Conservation (phyloP, 495 filamentous ascomycete genomes). For the Recurvomyces mirabilis region DNA sequence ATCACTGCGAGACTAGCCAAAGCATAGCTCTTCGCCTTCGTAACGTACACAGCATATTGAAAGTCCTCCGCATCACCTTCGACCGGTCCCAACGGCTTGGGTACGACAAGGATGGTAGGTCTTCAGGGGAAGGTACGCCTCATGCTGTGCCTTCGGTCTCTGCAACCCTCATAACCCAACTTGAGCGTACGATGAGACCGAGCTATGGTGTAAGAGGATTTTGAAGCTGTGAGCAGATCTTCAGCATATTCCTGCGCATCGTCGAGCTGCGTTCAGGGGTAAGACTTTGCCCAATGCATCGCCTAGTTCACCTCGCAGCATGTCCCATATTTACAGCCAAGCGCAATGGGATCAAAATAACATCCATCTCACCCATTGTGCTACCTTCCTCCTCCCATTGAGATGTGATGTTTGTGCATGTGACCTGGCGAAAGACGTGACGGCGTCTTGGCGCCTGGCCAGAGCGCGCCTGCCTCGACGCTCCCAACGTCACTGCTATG, state of each 20-base stretch:
- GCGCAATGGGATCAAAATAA: too few species aligned
- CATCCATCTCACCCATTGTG: conserved; percentile 8
- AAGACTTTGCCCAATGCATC: too few species aligned
- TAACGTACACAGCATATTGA: too few species aligned
- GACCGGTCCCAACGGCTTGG: too few species aligned
- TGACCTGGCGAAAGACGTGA: conserved; percentile 7
- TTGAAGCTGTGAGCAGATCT: too few species aligned
- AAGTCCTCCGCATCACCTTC: too few species aligned
- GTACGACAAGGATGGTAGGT: neutral
- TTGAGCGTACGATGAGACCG: conserved; percentile 38
- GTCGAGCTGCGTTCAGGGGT: too few species aligned
- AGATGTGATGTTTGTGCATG: conserved; percentile 11
- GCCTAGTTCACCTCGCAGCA: too few species aligned
- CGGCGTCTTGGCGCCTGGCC: conserved; percentile 1
- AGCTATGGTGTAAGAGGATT: conserved; percentile 71
- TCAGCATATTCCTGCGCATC: conserved; percentile 33
- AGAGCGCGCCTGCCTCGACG: conserved; percentile 8
- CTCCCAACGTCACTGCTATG: neutral
- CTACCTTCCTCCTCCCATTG: conserved; percentile 1
- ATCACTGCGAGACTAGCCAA: conserved; percentile 21
- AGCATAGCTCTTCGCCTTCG: conserved; percentile 4
- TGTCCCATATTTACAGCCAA: too few species aligned
- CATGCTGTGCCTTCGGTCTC: conserved; percentile 31
- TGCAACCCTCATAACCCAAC: conserved; percentile 66
- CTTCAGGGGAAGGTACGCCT: conserved; percentile 1